Evolutionary conservation across 371 early-diverging fungal genomes (phyloP), one percentile per base, ranked within the genome.

Genomic region (Polyrhizophydium stewartii): DNA sequence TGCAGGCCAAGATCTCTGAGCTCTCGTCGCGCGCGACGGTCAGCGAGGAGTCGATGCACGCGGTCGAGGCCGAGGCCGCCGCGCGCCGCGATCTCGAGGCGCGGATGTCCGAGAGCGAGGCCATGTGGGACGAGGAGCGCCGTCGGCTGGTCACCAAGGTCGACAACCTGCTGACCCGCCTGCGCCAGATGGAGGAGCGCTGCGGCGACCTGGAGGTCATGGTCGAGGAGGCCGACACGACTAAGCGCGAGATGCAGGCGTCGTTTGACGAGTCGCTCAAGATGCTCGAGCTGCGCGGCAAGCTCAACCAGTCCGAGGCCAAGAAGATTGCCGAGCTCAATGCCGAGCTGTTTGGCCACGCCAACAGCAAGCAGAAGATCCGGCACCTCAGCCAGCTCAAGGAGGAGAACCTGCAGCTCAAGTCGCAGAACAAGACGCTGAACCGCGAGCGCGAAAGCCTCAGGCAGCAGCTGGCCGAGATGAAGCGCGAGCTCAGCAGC

Each of bases 321-420:
- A 63, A 66, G 50, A 57, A 65, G 40, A 35, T 73, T 2, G 60
- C 58, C 16, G 63, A 67, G 50, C 51, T 67, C 43, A 74, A 74
- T 53, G 75, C 75, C 1, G 66, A 68, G 25, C 58, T 77, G 37
- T 60, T 74, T 62, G 79, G 79, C 0, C 79, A 78, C 58, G 58
- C 70, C 33, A 78, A 78, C 55, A 51, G 57, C 28, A 50, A 66
- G 22, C 79, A 78, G 58, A 78, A 82, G 74, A 77, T 83, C 57
- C 74, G 68, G 56, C 78, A 81, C 49, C 56, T 83, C 25, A 72
- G 71, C 0, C 75, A 78, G 27, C 61, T 85, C 13, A 80, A 80
- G 67, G 79, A 83, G 49, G 84, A 85, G 67, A 76, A 75, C 55
- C 41, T 78, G 16, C 65, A 66, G 19, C 62, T 83, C 28, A 78